Evolutionary conservation across 1,139 yeast species (phyloP), one percentile per base, ranked within the genome.

Genomic region (Zygoascus sp.): DNA sequence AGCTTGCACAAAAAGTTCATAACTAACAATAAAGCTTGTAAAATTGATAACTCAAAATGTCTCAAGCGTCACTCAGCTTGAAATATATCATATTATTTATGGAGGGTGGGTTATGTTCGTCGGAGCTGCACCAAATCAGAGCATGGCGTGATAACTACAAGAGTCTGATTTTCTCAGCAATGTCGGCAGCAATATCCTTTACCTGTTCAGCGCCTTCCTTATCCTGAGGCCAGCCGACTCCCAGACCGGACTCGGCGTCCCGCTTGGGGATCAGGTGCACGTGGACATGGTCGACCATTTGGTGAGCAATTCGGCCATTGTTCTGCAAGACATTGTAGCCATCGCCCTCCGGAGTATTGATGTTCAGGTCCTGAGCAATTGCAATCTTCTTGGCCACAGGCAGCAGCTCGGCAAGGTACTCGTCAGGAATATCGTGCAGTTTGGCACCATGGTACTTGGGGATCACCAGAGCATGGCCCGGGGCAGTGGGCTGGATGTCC

Each of bases 361-460:
- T 84, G 63, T 80, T 76, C 57, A 87, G 77, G 6, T 73, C 80
- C 23, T 79, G 63, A 2, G 85, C 86, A 57, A 77, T 74, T 53
- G 94, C 88, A 59, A 92, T 74, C 63, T 81, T 86, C 74, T 89
- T 90, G 43, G 90, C 88, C 41, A 86, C 80, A 16, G 97, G 97
- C 53, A 90, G 75, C 50, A 90, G 66, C 59, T 92, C 98, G 11
- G 82, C 76, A 55, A 90, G 72, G 61, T 86, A 80, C 56, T 89
- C 97, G 65, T 90, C 97, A 10, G 97, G 96, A 50, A 90, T 72
- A 62, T 88, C 81, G 72, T 90, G 97, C 53, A 90, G 74, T 67
- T 84, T 87, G 42, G 87, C 96, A 32, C 96, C 97, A 64, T 89
- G 97, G 66, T 78, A 77, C 66, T 90, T 90, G 52, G 97, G 97